Conservation (phyloP, 768 basidiomycete genomes). For the Collybiopsis confluens region DNA sequence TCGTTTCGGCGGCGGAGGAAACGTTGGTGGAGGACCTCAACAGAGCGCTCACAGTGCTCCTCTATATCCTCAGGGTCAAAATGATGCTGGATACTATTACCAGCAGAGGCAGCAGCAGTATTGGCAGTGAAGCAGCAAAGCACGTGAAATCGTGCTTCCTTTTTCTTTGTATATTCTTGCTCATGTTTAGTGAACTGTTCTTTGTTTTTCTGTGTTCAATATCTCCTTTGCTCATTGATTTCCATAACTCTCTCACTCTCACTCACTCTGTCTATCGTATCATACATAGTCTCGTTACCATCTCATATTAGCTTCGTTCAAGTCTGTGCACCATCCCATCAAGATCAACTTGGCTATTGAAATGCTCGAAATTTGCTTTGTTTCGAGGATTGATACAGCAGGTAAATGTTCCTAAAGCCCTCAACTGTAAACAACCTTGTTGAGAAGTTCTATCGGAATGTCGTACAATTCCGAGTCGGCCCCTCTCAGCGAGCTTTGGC, state of each 20-base stretch:
- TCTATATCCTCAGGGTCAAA: constrained; percentile 61
- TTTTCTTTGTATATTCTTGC: constrained; percentile 11
- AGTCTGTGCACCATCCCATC: constrained; percentile 16
- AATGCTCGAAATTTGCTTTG: neutral
- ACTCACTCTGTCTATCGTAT: constrained; percentile 11
- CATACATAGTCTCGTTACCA: constrained; percentile 12
- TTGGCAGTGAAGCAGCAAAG: constrained; percentile 46
- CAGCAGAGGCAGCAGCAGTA: constrained; percentile 58
- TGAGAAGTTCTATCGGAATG: constrained; percentile 78
- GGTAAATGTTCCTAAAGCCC: no score
- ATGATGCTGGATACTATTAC: constrained; percentile 70
- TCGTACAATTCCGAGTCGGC: constrained; percentile 63
- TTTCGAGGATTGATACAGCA: neutral
- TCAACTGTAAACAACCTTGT: constrained; percentile 59
- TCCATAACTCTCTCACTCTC: constrained; percentile 8
- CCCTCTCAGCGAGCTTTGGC: constrained; percentile 28
- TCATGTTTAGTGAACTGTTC: constrained; percentile 12
- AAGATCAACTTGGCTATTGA: constrained; percentile 3
- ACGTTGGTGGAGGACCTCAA: constrained; percentile 36
- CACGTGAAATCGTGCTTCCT: constrained; percentile 3
- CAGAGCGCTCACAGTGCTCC: constrained; percentile 41
- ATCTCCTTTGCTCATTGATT: constrained; percentile 17
- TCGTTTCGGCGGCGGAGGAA: constrained; percentile 36
- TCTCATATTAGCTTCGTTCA: constrained; percentile 14
- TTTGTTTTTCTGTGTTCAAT: constrained; percentile 12